phyloP scores from a whole-genome alignment of 331 rosid species.

The Rosa hybrid region DNA sequence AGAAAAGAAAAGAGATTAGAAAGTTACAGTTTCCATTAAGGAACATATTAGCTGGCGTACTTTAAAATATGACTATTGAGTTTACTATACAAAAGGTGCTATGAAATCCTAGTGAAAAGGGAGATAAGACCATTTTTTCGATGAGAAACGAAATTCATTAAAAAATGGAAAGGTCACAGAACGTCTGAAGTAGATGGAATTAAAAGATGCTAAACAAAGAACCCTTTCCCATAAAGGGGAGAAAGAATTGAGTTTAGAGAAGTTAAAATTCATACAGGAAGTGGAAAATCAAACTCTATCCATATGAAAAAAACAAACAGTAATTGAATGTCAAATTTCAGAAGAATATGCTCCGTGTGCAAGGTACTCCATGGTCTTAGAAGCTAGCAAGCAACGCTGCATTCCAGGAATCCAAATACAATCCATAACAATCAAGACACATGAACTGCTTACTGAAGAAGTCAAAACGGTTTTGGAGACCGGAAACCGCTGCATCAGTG shows the following conservation, averaged over 20 bases:
- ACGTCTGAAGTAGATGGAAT: background rate
- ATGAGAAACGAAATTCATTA: background rate
- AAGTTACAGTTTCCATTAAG: background rate
- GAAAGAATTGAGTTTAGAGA: background rate
- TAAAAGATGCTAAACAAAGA: background rate
- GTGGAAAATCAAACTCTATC: background rate
- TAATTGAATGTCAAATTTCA: constrained; percentile 19
- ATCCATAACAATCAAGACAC: constrained; percentile 13
- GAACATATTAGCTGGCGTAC: background rate
- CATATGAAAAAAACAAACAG: background rate
- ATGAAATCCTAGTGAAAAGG: background rate
- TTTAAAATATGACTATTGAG: background rate
- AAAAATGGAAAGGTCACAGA: background rate
- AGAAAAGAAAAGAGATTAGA: constrained; percentile 10
- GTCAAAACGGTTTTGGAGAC: constrained; percentile 71
- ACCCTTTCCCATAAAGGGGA: background rate
- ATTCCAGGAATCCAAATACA: background rate
- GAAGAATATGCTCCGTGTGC: background rate
- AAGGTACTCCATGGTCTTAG: too few relatives aligned
- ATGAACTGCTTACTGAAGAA: constrained; percentile 64
- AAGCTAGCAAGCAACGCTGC: background rate
- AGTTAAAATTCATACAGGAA: background rate
- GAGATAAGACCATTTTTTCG: background rate
- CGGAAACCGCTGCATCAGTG: constrained; percentile 83
- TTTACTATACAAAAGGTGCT: background rate